Base-by-base conservation (phyloP, 208 protist genomes). In the Endotrypanum monterogeii region DNA sequence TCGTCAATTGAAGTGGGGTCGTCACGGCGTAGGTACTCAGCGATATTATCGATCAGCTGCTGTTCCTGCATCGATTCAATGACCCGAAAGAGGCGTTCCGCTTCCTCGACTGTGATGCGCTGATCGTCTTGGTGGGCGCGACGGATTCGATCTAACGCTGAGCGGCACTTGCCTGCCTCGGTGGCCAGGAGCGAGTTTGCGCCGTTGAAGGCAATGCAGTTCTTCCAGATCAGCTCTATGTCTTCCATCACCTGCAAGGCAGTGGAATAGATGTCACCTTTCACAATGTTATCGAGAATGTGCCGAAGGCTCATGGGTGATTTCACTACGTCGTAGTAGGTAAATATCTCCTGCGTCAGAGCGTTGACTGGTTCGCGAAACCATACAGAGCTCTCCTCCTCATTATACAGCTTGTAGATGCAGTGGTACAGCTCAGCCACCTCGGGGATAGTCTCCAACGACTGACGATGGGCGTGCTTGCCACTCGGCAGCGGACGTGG, bases 341-440 rank as follows among this genome's bases (percentile, higher is more conserved):
- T 84, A 57, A 87, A 92, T 18, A 89, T 80, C 7, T 83, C 83
- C 25, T 87, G 73, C 57, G 79, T 66, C 9, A 96, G 76, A 16
- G 91, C 91, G 76, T 96, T 86, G 30, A 96, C 91, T n/a, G 91
- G 91, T 71, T 96, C 89, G 25, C 87, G 75, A 58, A 96, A 96
- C 66, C 76, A 67, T 30, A 80, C 83, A 4, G 89, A 90, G 56
- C 82, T 80, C 62, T 77, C 79, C 73, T 91, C 89, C 68, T 92
- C 84, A 20, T 73, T 88, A 83, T 96, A 96, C 0, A 96, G 83
- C 60, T 90, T 90, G 66, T 88, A 93, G 1, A 96, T 69, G 72
- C 87, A 91, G 65, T 92, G 80, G 67, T 96, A 96, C 11, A 96
- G 35, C 35, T 94, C 89, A 18, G 79, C 78, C 30, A 96, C 58